A percentile compares a stretch with the other conserved stretches of the same genome.
Conservation (phyloP, 768 basidiomycete genomes). For the Kondoa subrosea region DNA sequence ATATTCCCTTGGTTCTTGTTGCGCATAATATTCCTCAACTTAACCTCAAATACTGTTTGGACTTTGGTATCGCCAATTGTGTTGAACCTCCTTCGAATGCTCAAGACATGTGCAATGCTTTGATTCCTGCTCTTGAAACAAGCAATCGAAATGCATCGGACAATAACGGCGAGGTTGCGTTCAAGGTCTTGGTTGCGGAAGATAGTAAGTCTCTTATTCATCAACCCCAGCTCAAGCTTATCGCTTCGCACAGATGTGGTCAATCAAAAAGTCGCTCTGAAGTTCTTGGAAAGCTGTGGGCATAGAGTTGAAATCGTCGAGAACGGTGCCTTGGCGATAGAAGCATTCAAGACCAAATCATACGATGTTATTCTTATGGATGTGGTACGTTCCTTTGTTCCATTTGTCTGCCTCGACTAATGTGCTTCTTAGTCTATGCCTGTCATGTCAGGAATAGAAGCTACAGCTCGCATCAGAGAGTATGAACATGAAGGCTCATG, state of each 20-base stretch:
- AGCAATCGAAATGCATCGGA: constrained; percentile 80
- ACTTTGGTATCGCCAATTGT: constrained; percentile 82
- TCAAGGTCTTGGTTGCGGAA: constrained; percentile 88
- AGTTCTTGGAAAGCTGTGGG: constrained; percentile 88
- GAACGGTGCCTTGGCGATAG: constrained; percentile 37
- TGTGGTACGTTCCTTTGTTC: constrained; percentile 39
- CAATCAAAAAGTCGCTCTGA: constrained; percentile 88
- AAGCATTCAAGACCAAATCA: constrained; percentile 17
- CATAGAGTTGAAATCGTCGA: constrained; percentile 85
- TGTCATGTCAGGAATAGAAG: constrained; percentile 97
- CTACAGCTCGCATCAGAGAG: constrained; percentile 35
- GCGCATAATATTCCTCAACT: constrained; percentile 26
- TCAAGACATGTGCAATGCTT: constrained; percentile 76
- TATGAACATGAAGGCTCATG: background rate
- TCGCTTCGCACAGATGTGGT: constrained; percentile 31
- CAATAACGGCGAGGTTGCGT: constrained; percentile 65
- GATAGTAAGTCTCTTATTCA: constrained; percentile 40
- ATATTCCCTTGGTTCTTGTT: constrained; percentile 78
- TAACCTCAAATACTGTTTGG: constrained; percentile 26
- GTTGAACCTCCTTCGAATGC: constrained; percentile 76
- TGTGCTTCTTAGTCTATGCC: constrained; percentile 45
- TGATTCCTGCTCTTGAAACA: constrained; percentile 84
- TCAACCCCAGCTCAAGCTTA: background rate
- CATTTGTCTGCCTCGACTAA: background rate
- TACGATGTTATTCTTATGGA: constrained; percentile 22